Conservation (phyloP, 2,329 filamentous ascomycete genomes). For the Orbilia javanica region DNA sequence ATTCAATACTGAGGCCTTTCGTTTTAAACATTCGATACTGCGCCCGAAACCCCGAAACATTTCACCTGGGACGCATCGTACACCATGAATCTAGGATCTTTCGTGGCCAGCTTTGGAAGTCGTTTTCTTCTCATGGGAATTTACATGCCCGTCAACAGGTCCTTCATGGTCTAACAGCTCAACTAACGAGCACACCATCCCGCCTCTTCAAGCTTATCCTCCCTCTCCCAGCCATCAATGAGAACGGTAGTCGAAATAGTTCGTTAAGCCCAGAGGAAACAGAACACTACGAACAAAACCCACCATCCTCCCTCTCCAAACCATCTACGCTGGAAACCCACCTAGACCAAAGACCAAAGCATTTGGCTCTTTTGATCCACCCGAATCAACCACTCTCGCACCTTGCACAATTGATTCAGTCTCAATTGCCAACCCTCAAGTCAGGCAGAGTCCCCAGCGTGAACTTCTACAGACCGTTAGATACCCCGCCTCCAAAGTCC, state of each 20-base stretch:
- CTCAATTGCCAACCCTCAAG: conserved; percentile 80
- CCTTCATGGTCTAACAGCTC: conserved; percentile 49
- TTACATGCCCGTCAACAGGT: conserved; percentile 42
- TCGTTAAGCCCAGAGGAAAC: conserved; percentile 33
- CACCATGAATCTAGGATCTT: background rate
- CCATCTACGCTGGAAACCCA: background rate
- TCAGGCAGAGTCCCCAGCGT: conserved; percentile 77
- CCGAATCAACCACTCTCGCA: conserved; percentile 93
- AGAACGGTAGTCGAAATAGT: conserved; percentile 29
- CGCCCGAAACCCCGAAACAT: background rate
- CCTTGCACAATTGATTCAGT: conserved; percentile 87
- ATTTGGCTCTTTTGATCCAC: conserved; percentile 85
- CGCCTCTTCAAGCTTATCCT: conserved; percentile 84
- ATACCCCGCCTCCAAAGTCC: conserved; percentile 63
- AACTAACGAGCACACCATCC: conserved; percentile 83
- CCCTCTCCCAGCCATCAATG: conserved; percentile 71
- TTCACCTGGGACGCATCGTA: background rate
- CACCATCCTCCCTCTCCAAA: conserved; percentile 27
- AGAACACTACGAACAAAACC: conserved; percentile 49
- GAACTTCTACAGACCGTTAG: conserved; percentile 84
- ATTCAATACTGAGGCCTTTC: conserved; percentile 33
- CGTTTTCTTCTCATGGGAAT: conserved; percentile 23
- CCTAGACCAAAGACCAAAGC: conserved; percentile 67
- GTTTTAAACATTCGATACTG: conserved; percentile 33
- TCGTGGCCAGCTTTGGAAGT: background rate